phyloP scores from a whole-genome alignment of 306 rosid species.

The Rosa lucieae region DNA sequence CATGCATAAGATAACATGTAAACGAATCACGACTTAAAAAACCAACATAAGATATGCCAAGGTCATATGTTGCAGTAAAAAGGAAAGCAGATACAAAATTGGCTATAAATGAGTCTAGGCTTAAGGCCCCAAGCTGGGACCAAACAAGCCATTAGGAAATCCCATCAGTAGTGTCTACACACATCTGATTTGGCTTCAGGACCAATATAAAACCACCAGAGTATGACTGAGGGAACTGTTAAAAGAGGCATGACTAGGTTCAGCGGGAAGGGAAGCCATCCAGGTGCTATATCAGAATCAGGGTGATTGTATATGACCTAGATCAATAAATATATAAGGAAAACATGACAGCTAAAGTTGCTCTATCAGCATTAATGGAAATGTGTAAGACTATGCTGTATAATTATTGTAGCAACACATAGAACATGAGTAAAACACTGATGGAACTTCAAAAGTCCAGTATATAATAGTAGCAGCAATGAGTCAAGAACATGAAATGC shows the following conservation, averaged over 20 bases:
- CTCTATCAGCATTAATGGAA: neutral
- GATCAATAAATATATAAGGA: neutral
- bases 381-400: neutral
- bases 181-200: neutral
- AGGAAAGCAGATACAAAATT: neutral
- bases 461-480: neutral
- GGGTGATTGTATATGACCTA: neutral
- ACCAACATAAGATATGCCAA: neutral
- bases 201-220: neutral
- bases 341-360: neutral
- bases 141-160: neutral
- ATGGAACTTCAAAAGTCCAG: neutral
- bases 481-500: neutral
- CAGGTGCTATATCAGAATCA: slow-evolving; percentile 2
- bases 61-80: neutral
- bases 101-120: neutral
- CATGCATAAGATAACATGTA: neutral
- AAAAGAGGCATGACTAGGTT: neutral
- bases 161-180: neutral
- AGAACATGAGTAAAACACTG: neutral
- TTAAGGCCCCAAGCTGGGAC: neutral
- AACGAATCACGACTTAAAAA: neutral
- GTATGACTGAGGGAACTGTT: neutral
- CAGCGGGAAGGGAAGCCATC: neutral
- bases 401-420: neutral